phyloP scores from a whole-genome alignment of 2,329 filamentous ascomycete species.

The Aspergillus persii region DNA sequence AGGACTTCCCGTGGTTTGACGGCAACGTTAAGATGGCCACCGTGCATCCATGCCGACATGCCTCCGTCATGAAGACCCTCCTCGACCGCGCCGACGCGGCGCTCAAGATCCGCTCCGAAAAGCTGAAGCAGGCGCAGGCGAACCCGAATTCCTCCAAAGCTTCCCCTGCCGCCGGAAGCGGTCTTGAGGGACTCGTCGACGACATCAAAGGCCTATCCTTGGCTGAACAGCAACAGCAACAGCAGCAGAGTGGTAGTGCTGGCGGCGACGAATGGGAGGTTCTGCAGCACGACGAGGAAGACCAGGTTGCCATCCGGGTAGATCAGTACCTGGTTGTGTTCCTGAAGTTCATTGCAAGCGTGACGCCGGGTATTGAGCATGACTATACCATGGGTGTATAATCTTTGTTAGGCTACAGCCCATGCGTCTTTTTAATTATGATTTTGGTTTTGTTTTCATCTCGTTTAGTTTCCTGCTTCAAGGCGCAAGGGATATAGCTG shows the following conservation, averaged over 20 bases:
- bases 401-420: too few species aligned
- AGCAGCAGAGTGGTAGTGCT: conserved; percentile 16
- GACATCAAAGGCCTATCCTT: conserved; percentile 67
- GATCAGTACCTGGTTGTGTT: conserved; percentile 54
- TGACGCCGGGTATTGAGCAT: conserved; percentile 95
- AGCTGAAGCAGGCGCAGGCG: conserved; percentile 65
- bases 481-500: neutral
- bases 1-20: conserved; percentile 94
- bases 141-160: conserved; percentile 42
- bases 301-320: conserved; percentile 49
- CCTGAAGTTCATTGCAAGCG: conserved; percentile 72
- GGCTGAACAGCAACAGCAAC: conserved; percentile 41
- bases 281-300: conserved; percentile 51
- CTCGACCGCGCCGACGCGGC: conserved; percentile 93
- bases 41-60: conserved; percentile 96
- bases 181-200: conserved; percentile 83
- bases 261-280: conserved; percentile 65
- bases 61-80: conserved; percentile 95
- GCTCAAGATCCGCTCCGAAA: conserved; percentile 81
- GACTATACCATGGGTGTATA: conserved; percentile 95
- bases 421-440: too few species aligned
- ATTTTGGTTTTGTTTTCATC: neutral
- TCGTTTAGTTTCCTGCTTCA: neutral
- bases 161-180: conserved; percentile 43
- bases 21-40: conserved; percentile 92